Base-by-base conservation (phyloP, 202 grass and related monocot species). In the Hordeum pubiflorum region DNA sequence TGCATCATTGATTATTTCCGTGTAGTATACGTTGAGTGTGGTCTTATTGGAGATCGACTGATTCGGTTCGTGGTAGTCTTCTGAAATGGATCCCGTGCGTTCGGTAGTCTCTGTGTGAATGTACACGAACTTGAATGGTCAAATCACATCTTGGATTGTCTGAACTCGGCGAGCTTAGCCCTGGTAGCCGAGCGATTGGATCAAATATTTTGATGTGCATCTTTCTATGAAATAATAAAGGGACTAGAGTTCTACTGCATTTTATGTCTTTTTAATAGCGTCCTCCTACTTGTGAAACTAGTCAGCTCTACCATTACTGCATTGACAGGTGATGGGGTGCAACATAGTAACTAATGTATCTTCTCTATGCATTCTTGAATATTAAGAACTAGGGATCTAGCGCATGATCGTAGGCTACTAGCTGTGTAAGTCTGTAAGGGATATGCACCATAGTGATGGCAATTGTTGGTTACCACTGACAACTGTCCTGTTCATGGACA, bases 171-270 rank as follows among this genome's bases (percentile, higher is more conserved):
- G 6, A 44, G 8, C 9, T 57, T 27, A 58, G 10, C 37, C 17
- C 21, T 20, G 23, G 23, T 77, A 22, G 26, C n/a, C 5, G 38
- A 77, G 58, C 82, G 24, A 78, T 44, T 82, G 65, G 40, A 14
- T 38, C 65, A 20, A 17, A 4, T 20, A 77, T 81, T 74, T 66
- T 78, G 23, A 71, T 85, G 52, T n/a, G 52, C n/a, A 55, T 44
- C 67, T 82, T 58, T 2, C 8, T 21, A 70, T 64, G 44, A 48
- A 63, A 17, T 9, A 43, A 9, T 6, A 17, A 38, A 48, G 23
- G 52, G 52, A 26, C 5, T 69, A 15, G 22, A 65, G 72, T 37
- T 77, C 15, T 8, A 21, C 9, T 58, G 50, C 9, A 82, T 18
- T 62, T 61, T 60, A 41, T 63, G 57, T 52, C 27, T 24, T 59